phyloP scores from a whole-genome alignment of 164 flowering plant genomes.

The Vitis labrusca region DNA sequence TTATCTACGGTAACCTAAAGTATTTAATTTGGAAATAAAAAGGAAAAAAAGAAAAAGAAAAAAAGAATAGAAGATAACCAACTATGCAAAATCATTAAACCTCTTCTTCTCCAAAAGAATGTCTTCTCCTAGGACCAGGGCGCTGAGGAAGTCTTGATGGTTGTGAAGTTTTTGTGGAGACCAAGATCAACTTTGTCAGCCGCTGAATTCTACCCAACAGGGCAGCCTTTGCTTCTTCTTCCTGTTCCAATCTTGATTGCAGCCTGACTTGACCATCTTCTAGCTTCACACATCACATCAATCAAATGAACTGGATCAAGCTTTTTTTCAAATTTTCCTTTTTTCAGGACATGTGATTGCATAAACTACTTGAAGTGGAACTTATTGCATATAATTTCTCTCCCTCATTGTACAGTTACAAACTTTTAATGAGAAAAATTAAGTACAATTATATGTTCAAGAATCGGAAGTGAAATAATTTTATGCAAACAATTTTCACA shows the following conservation, averaged over 20 bases:
- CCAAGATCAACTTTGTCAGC: slow-evolving; percentile 87
- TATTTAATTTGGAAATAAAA: not conserved
- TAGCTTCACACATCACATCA: slow-evolving; percentile 56
- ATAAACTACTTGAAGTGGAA: too few relatives aligned
- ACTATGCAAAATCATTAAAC: slow-evolving; percentile 23
- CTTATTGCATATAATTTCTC: too few relatives aligned
- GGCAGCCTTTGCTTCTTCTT: slow-evolving; percentile 98
- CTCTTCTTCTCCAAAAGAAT: slow-evolving; percentile 99
- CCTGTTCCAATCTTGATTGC: slow-evolving; percentile 93
- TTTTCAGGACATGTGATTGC: not conserved
- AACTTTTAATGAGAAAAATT: not conserved
- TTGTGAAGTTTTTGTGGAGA: slow-evolving; percentile 76
- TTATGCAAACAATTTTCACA: not conserved
- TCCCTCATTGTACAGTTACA: too few relatives aligned
- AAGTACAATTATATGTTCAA: not conserved
- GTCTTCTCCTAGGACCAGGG: slow-evolving; percentile 80
- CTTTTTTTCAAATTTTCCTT: not conserved
- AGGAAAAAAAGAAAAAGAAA: not conserved
- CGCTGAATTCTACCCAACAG: slow-evolving; percentile 88
- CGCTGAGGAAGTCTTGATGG: slow-evolving; percentile 73
- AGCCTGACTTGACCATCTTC: slow-evolving; percentile 94
- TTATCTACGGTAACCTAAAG: not conserved
- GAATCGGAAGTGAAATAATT: not conserved
- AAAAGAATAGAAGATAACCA: not conserved
- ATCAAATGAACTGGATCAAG: not conserved